Percentiles rank a stretch among this genome's conserved stretches.
These are phyloP conservation scores for Eucalyptus erythrocorys DNA, from an alignment of 345 rosid genomes.

Conservation along the genomic window DNA sequence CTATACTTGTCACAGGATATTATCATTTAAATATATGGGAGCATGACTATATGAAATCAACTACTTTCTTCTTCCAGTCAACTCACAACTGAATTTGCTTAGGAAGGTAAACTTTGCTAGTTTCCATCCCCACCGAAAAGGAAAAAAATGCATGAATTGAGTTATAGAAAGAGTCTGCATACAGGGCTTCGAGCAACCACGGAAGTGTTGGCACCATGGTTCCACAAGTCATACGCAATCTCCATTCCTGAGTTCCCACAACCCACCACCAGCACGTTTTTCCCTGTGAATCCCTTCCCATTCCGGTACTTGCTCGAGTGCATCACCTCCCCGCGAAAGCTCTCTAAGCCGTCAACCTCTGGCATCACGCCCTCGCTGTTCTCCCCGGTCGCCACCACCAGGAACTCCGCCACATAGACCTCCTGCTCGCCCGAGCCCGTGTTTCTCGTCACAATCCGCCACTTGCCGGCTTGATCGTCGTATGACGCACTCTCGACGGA, in stretches of 20 bases:
- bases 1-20: background rate
- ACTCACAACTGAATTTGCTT: background rate
- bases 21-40: background rate
- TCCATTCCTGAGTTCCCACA: conserved; percentile 66
- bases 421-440: background rate
- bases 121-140: background rate
- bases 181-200: conserved; percentile 33
- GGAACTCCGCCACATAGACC: conserved; percentile 14
- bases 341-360: conserved; percentile 14
- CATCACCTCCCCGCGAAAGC: conserved; percentile 21
- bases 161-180: background rate
- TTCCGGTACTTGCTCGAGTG: conserved; percentile 34
- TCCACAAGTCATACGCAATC: conserved; percentile 38
- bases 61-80: background rate
- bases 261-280: conserved; percentile 48
- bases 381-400: conserved; percentile 47
- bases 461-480: background rate
- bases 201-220: conserved; percentile 18
- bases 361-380: conserved; percentile 26
- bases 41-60: background rate
- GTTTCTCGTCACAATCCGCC: conserved; percentile 25
- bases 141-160: background rate
- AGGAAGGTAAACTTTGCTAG: background rate
- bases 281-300: conserved; percentile 5
- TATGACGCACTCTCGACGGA: conserved; percentile 7